Evolutionary conservation across 2,329 filamentous ascomycete species (phyloP), one percentile per base, ranked within the genome.

Genomic region (Monosporascus sp.): DNA sequence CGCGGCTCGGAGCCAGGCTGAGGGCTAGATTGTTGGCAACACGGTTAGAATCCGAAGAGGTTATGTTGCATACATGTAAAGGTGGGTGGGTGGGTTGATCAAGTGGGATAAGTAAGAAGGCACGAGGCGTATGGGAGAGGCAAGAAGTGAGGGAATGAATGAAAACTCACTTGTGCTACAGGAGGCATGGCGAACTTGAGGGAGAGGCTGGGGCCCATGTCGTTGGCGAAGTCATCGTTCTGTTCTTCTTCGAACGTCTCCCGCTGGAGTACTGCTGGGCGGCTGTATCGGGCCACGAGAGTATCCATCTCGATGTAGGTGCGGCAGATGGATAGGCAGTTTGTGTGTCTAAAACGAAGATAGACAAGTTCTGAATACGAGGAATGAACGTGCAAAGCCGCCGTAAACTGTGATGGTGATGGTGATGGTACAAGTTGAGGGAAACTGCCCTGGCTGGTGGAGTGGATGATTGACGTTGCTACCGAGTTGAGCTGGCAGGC

Each of bases 131-230:
- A 14, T 20, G 20, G 11, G n/a, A 44, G 19, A 16, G 24, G n/a
- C 41, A 44, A 44, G 11, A 20, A 19, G 3, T 3, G 17, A 26
- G 20, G 22, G 20, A 7, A 26, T 1, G 17, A 26, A 45, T 26
- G 17, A 47, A 40, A 53, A 74, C 85, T 67, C 78, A 96, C 91
- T 74, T 95, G 89, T 65, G 90, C 87, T 72, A 97, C 84, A 51
- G 94, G 93, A 53, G 94, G 94, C 74, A 99, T 87, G 65, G 91
- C 89, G 75, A 99, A 99, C 75, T 92, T 95, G 71, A 96, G 84
- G 51, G 90, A 93, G 64, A 96, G 80, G 64, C 86, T 85, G 67
- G 90, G 87, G 61, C 84, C 78, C 64, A 83, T 79, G 68, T 90
- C 85, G 67, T 78, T 77, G 68, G 89, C 79, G 64, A 87, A 76